Conservation (phyloP, 148 eudicot species). For the Vaccinium myrtillus region DNA sequence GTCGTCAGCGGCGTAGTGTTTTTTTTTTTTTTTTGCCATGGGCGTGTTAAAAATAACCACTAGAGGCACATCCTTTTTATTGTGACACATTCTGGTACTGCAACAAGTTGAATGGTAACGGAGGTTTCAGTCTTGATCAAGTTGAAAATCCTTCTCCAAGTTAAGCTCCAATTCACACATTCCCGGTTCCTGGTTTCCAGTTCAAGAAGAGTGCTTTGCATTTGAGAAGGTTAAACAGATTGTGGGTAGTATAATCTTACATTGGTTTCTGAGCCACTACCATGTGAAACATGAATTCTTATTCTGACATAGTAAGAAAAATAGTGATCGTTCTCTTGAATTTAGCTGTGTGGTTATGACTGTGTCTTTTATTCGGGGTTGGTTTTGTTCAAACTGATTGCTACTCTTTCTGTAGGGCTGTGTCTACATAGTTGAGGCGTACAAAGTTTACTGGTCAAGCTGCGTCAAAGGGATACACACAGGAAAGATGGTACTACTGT, state of each 20-base stretch:
- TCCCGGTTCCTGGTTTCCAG: background rate
- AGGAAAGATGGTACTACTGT: conserved; percentile 82
- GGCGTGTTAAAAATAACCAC: background rate
- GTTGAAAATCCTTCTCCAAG: background rate
- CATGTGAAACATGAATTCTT: background rate
- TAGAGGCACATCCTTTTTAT: background rate
- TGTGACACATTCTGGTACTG: background rate
- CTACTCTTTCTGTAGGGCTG: conserved; percentile 62
- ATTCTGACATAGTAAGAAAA: background rate
- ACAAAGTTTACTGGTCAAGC: conserved; percentile 70
- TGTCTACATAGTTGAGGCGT: conserved; percentile 80
- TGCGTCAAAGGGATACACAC: conserved; percentile 86
- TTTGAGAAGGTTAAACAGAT: background rate
- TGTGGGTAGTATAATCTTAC: background rate
- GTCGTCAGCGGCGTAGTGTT: background rate
- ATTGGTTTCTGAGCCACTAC: background rate
- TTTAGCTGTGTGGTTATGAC: background rate
- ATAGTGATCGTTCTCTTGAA: background rate
- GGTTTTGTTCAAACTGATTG: conserved; percentile 7
- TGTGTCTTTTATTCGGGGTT: background rate
- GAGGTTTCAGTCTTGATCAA: background rate
- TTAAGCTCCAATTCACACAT: background rate
- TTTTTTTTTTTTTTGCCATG: background rate
- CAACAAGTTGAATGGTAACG: background rate
- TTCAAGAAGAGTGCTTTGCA: background rate